These are phyloP conservation scores for Haplographium delicatum DNA, from an alignment of 495 filamentous ascomycete species.

Conservation along the genomic window DNA sequence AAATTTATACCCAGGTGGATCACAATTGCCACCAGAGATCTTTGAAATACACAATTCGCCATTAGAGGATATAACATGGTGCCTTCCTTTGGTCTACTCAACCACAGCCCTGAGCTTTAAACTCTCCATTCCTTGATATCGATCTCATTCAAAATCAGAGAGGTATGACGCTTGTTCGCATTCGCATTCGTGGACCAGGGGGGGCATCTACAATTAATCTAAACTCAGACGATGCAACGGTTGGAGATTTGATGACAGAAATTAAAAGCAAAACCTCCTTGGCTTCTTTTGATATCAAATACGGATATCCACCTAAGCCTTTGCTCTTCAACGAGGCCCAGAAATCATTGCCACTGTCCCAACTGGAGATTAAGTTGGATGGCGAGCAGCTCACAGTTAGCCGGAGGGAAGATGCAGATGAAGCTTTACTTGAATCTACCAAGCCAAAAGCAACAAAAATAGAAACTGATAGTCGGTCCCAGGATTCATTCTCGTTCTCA, in stretches of 20 bases:
- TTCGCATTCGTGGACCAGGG: conserved; percentile 57
- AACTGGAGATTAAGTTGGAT: conserved; percentile 63
- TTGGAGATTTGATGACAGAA: conserved; percentile 52
- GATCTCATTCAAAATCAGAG: too few relatives aligned
- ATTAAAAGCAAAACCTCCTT: conserved; percentile 52
- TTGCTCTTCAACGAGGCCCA: conserved; percentile 50
- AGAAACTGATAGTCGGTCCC: background rate
- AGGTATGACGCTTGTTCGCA: too few relatives aligned
- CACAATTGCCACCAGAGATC: too few relatives aligned
- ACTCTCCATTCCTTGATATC: too few relatives aligned
- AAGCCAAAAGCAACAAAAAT: background rate
- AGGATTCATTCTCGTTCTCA: background rate
- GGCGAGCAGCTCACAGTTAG: conserved; percentile 50
- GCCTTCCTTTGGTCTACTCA: too few relatives aligned
- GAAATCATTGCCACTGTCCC: conserved; percentile 38
- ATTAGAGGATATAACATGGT: too few relatives aligned
- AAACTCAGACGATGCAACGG: conserved; percentile 56
- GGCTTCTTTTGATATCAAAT: conserved; percentile 67
- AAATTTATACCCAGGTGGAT: too few relatives aligned
- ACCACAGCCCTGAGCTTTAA: too few relatives aligned
- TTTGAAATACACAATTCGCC: too few relatives aligned
- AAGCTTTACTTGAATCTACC: background rate
- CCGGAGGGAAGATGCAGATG: conserved; percentile 4
- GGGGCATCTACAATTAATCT: conserved; percentile 60
- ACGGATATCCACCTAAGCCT: conserved; percentile 75